These are phyloP conservation scores for Diaporthe ampelina DNA, from an alignment of 2,329 filamentous ascomycete genomes.

Conservation along the genomic window DNA sequence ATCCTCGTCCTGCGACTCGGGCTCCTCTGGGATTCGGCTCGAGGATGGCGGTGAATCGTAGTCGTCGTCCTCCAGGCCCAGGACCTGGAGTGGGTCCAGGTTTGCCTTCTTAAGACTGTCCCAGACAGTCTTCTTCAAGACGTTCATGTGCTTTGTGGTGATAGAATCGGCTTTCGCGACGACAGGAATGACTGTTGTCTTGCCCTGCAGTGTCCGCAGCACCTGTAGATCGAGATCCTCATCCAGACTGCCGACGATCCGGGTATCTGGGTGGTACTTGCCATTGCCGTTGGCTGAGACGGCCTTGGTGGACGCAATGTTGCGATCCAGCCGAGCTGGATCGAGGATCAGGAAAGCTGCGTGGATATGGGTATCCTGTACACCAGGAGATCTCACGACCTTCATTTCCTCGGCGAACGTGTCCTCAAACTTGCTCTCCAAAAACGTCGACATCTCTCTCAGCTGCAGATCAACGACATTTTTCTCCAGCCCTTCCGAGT, in stretches of 20 bases:
- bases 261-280: conserved; percentile 59
- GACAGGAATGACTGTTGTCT: conserved; percentile 95
- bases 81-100: conserved; percentile 88
- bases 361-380: conserved; percentile 97
- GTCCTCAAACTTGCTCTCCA: conserved; percentile 98
- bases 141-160: conserved; percentile 93
- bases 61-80: conserved; percentile 85
- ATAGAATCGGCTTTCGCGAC: conserved; percentile 98
- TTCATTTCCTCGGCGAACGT: conserved; percentile 98
- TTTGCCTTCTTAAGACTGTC: conserved; percentile 87
- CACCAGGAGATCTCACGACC: conserved; percentile 91
- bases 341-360: conserved; percentile 94
- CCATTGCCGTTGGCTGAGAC: conserved; percentile 63
- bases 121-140: conserved; percentile 92
- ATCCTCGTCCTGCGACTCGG: conserved; percentile 55
- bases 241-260: conserved; percentile 79
- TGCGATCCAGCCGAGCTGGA: conserved; percentile 86
- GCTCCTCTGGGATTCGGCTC: conserved; percentile 68
- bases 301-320: conserved; percentile 77
- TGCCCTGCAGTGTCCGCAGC: conserved; percentile 87
- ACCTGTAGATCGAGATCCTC: conserved; percentile 93
- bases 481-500: conserved; percentile 95
- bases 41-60: conserved; percentile 67
- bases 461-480: conserved; percentile 95
- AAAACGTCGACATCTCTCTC: conserved; percentile 89